Evolutionary conservation across 495 filamentous ascomycete species (phyloP), one percentile per base, ranked within the genome.

Genomic region (Daldinia concentrica): DNA sequence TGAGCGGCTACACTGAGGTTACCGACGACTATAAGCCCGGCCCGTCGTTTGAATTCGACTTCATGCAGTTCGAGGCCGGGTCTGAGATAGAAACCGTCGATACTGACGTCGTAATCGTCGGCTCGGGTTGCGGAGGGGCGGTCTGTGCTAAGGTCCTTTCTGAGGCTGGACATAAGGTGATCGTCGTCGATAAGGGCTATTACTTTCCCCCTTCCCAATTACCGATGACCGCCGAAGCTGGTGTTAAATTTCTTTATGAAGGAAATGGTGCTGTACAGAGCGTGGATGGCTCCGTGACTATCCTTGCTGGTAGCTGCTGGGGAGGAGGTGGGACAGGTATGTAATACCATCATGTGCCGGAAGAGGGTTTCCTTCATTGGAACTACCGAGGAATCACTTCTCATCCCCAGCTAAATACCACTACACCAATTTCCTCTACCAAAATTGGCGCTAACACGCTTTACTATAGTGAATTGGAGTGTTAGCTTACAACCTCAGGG

Each of bases 81-180:
- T n/a, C 61, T n/a, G 74, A 76, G 22, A 72, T 68, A n/a, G 79
- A 69, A 61, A 86, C 82, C 0, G 75, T 97, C 58, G 89, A 94
- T 41, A 90, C 90, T 4, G 94, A 97, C 76, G 89, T 96, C 1
- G 89, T 96, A 15, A 88, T 97, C 65, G 85, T 97, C 6, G 94
- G 94, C 1, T 94, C 91, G 58, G 94, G 94, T 17, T 95, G 92
- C 72, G 94, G 94, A 56, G 93, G 92, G n/a, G 92, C 84, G 0
- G 93, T 97, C 0, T 87, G 86, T 30, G 93, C 94, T 12, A 93
- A 93, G 79, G 90, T 90, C 27, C 81, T 97, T 4, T 89, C 93
- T 11, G 89, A 93, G 72, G 90, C 87, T 2, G 91, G 89, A n/a
- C 79, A 90, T 56, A 81, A 81, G 7, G 93, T 97, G 22, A 76